Percentiles rank a stretch among this genome's conserved stretches.
Conservation (phyloP, 306 rosid genomes). For the Begonia fuchsioides region DNA sequence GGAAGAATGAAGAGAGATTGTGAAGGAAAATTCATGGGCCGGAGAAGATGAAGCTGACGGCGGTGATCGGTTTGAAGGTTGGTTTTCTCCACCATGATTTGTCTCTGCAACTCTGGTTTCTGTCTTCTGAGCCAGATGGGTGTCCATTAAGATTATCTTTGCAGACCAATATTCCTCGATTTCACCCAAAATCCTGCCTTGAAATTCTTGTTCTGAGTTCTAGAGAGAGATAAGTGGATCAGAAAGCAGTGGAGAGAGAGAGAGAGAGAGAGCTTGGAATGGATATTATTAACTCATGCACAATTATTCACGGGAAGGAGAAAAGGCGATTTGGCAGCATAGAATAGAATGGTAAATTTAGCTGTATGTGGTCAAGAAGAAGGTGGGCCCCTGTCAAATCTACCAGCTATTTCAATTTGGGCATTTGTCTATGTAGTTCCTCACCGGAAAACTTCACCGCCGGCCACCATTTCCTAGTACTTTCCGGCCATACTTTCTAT, state of each 20-base stretch:
- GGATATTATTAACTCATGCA: constrained; percentile 16
- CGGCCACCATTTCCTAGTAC: too few relatives aligned
- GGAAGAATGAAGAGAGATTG: constrained; percentile 60
- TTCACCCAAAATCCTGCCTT: too few relatives aligned
- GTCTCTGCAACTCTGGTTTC: constrained; percentile 19
- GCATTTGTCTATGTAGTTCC: too few relatives aligned
- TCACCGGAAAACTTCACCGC: too few relatives aligned
- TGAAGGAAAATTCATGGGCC: constrained; percentile 83
- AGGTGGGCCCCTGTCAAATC: constrained; percentile 40
- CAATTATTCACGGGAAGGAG: too few relatives aligned
- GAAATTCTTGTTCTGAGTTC: constrained; percentile 1
- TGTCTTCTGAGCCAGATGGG: constrained; percentile 24
- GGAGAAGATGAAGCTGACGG: constrained; percentile 72
- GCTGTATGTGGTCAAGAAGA: constrained; percentile 8
- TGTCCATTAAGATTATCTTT: constrained; percentile 3
- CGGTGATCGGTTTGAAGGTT: constrained; percentile 8
- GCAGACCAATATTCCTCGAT: too few relatives aligned
- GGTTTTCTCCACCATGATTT: constrained; percentile 1
- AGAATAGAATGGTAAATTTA: too few relatives aligned
- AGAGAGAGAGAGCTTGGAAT: constrained; percentile 24
- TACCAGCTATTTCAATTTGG: constrained; percentile 18
- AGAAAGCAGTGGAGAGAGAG: constrained; percentile 28
- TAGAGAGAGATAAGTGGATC: constrained; percentile 26
- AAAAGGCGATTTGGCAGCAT: too few relatives aligned
- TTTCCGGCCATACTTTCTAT: too few relatives aligned